These are phyloP conservation scores for Wickerhamiella musiphila DNA, from an alignment of 805 yeast species.

Conservation along the genomic window DNA sequence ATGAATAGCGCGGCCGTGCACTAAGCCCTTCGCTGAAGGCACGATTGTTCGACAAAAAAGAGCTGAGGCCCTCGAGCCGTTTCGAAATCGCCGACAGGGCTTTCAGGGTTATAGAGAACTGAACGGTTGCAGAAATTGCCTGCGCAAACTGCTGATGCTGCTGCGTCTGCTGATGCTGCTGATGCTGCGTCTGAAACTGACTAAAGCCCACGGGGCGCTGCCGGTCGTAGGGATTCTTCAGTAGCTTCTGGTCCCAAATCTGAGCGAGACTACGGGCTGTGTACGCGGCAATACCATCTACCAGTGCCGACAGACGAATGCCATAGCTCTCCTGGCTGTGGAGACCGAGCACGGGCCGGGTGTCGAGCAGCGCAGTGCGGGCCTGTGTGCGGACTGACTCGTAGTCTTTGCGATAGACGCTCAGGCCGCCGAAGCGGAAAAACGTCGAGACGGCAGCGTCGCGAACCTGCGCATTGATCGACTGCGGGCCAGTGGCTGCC, in stretches of 20 bases:
- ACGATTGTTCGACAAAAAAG: conserved; percentile 28
- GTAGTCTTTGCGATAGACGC: conserved; percentile 13
- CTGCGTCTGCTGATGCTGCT: conserved; percentile 9
- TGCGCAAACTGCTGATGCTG: conserved; percentile 16
- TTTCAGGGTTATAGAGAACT: conserved; percentile 6
- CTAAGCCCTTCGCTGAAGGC: conserved; percentile 28
- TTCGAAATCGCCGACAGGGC: conserved; percentile 18
- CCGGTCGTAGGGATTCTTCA: conserved; percentile 24
- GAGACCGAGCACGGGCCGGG: conserved; percentile 10
- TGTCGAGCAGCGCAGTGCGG: conserved; percentile 5
- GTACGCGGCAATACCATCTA: conserved; percentile 70
- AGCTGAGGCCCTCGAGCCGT: conserved; percentile 19
- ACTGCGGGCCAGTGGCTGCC: conserved; percentile 54
- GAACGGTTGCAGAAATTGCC: conserved; percentile 2
- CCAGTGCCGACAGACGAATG: conserved; percentile 80
- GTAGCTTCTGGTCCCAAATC: conserved; percentile 61
- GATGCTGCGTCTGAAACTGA: conserved; percentile 5
- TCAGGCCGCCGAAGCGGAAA: conserved; percentile 17
- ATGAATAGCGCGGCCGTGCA: conserved; percentile 8
- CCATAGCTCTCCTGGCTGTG: conserved; percentile 2
- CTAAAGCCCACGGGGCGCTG: conserved; percentile 2
- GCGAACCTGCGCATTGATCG: conserved; percentile 27
- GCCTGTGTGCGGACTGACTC: conserved; percentile 6
- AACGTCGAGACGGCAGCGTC: conserved; percentile 13
- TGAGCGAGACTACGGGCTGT: conserved; percentile 63